These are phyloP conservation scores for Aspergillus niger DNA, from an alignment of 2,329 filamentous ascomycete species.

Conservation along the genomic window DNA sequence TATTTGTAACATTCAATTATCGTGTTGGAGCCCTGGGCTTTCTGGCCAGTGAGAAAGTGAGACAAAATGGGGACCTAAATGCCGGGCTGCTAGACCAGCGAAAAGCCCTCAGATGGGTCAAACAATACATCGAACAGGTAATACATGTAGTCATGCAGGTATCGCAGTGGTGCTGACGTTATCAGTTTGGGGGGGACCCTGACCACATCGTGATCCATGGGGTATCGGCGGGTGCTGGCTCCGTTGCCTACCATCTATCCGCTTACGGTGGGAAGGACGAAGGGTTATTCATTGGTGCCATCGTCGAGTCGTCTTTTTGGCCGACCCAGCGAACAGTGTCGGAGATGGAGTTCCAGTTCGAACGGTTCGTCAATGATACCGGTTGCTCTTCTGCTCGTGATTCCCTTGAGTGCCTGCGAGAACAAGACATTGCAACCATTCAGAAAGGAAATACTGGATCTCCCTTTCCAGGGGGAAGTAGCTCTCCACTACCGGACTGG, in stretches of 20 bases:
- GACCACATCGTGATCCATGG: conserved; percentile 63
- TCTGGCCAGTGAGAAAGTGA: conserved; percentile 59
- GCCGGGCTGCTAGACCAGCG: conserved; percentile 66
- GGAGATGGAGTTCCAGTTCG: conserved; percentile 52
- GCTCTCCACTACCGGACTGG: conserved; percentile 45
- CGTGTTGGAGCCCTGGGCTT: conserved; percentile 66
- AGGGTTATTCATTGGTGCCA: conserved; percentile 51
- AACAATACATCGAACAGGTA: conserved; percentile 54
- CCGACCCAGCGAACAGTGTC: conserved; percentile 48
- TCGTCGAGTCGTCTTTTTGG: conserved; percentile 54
- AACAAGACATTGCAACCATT: conserved; percentile 42
- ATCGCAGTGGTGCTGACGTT: background rate
- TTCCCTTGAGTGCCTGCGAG: conserved; percentile 50
- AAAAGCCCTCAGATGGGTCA: conserved; percentile 62
- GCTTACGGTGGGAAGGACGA: conserved; percentile 54
- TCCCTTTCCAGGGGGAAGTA: conserved; percentile 44
- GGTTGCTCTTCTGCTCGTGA: conserved; percentile 43
- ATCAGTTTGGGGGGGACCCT: conserved; percentile 61
- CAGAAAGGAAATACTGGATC: conserved; percentile 45
- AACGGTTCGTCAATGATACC: conserved; percentile 47
- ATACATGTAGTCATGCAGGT: background rate
- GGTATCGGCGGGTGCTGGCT: conserved; percentile 62
- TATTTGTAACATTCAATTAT: conserved; percentile 74
- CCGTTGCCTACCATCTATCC: conserved; percentile 56
- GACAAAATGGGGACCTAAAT: conserved; percentile 61